Evolutionary conservation across 2,329 filamentous ascomycete species (phyloP).

Genomic region (Colletotrichum tamarilloi): DNA sequence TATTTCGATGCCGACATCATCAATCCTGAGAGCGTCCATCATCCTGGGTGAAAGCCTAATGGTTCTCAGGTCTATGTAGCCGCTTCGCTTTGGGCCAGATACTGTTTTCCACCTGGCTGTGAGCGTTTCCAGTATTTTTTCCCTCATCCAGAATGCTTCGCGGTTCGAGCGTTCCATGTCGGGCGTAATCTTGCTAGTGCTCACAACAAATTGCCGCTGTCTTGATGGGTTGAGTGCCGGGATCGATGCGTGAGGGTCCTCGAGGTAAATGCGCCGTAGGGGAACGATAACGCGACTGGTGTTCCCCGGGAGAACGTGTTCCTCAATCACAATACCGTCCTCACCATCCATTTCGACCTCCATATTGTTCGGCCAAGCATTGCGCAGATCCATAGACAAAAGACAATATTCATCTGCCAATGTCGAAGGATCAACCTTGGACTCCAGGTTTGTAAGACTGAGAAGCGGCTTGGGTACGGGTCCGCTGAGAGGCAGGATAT

Average conservation of each 20-base stretch:
- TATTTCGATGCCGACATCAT: slow-evolving; percentile 79
- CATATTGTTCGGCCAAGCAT: slow-evolving; percentile 88
- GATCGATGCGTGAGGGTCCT: slow-evolving; percentile 81
- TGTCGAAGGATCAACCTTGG: slow-evolving; percentile 52
- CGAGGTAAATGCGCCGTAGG: slow-evolving; percentile 78
- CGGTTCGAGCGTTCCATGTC: slow-evolving; percentile 81
- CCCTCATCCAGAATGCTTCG: slow-evolving; percentile 92
- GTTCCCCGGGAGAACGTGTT: slow-evolving; percentile 73
- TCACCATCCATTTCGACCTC: slow-evolving; percentile 70
- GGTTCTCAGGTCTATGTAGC: slow-evolving; percentile 80
- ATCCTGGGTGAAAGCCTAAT: slow-evolving; percentile 80
- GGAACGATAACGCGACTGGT: slow-evolving; percentile 82
- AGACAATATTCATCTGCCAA: slow-evolving; percentile 73
- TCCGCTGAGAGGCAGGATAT: slow-evolving; percentile 79
- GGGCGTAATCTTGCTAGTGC: slow-evolving; percentile 80
- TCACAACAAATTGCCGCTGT: slow-evolving; percentile 94
- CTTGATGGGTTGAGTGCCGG: slow-evolving; percentile 83
- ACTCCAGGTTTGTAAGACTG: slow-evolving; percentile 52
- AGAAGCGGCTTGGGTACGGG: slow-evolving; percentile 73
- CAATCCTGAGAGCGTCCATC: slow-evolving; percentile 84
- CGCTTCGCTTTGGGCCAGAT: slow-evolving; percentile 64
- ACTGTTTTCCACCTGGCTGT: slow-evolving; percentile 77
- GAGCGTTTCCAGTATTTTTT: slow-evolving; percentile 79
- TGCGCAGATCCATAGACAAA: slow-evolving; percentile 84
- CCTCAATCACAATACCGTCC: slow-evolving; percentile 60